Base-by-base conservation (phyloP, 805 yeast species). In the Lachancea fermentati region DNA sequence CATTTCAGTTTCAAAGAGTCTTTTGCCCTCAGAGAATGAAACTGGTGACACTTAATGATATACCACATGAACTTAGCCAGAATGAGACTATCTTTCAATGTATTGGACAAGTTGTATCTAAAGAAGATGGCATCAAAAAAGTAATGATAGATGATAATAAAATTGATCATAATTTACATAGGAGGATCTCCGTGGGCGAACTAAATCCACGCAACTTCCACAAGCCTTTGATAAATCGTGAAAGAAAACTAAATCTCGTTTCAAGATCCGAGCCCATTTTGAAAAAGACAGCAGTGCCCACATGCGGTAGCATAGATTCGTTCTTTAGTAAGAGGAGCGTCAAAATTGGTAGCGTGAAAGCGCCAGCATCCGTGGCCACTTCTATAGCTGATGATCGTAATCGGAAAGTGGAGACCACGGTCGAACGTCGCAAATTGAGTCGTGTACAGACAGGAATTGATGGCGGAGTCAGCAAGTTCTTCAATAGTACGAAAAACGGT, bases 1-100 rank as follows among this genome's bases (percentile, higher is more conserved):
- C 97, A 9, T 93, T 93, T 58, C 80, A 74, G 54, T 84, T 69
- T 58, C 97, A 88, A 58, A 72, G 95, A 46, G 97, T 93, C 1
- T 91, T 78, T 62, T 76, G 89, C 57, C 95, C 96, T 0, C 36
- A 59, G 2, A 45, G 55, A 1, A 52, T 69, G 30, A 38, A 51
- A 29, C 63, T 86, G n/a, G 69, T 71, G 1, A 76, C 85, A 25
- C 66, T 91, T 48, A 77, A 75, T 49, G 74, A 71, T 3, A 65
- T 81, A 9, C 80, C 83, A 0, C 63, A 58, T 1, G 65, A 58
- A 3, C 53, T 56, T 4, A 39, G 55, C 2, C 37, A 51, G 18
- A 55, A 58, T 3, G 51, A 50, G 15, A 50, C 59, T 2, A 52
- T 71, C 22, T 63, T 58, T 15, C 54, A 64, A 7, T 71, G 73